Evolutionary conservation across 306 rosid species (phyloP), one percentile per base, ranked within the genome.

Genomic region (Cicer yamashitae): DNA sequence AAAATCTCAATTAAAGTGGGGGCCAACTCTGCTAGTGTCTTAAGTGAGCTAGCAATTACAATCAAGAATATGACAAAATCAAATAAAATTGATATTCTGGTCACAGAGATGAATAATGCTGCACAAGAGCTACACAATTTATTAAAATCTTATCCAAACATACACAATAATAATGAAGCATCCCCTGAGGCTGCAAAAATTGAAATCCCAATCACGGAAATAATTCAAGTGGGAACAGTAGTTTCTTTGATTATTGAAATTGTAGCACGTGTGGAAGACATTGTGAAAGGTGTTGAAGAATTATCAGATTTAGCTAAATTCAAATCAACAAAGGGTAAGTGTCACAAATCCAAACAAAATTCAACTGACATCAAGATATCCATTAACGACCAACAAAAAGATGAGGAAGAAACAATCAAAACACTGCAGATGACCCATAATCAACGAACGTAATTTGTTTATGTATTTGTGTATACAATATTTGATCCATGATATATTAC

Each of bases 61-160:
- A 80, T 82, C 8, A 88, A 46, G 79, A 83, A 78, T 3, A 89
- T 89, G 99, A 86, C 17, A 84, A 94, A 86, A 75, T 92, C 99
- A 67, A 74, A 85, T 0, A 69, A 75, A 46, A 65, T 85, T n/a
- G 84, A 85, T 50, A 46, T 76, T 51, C 59, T 85, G 51, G 78
- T 85, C 15, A 78, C 46, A 15, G 84, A 89, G 61, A 91, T 92
- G 96, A 94, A 89, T 67, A 63, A 7, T 70, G 80, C 82, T 1
- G 86, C 89, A 6, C 77, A 84, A 75, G 91, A 88, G 43, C 89
- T 94, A 4, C 80, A 77, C 59, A 48, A 73, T 34, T 79, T 82
- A 52, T 66, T 94, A 15, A 87, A 83, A 7, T 88, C 88, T 17
- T 78, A 84, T 77, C 89, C 93, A 66, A 8, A 69, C 59, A 14